Conservation (phyloP, 164 flowering plant genomes). For the Liquidambar formosana region DNA sequence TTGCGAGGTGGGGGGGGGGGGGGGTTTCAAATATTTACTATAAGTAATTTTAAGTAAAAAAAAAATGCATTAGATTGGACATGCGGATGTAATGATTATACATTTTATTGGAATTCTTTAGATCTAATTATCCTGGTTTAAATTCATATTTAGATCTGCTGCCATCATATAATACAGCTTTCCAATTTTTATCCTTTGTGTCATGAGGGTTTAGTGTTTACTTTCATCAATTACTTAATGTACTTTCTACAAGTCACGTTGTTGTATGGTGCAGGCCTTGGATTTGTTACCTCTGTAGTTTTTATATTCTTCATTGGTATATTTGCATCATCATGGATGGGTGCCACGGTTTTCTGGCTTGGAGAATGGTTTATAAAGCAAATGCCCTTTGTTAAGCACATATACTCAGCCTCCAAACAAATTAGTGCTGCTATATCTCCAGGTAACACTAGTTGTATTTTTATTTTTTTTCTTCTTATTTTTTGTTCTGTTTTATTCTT, state of each 20-base stretch:
- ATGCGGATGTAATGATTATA: no score
- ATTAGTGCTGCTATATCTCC: slow-evolving; percentile 64
- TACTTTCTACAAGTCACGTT: not conserved
- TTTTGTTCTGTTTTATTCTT: no score
- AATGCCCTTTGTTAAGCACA: slow-evolving; percentile 56
- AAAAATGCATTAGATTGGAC: no score
- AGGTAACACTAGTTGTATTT: slow-evolving; percentile 22
- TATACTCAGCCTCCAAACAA: slow-evolving; percentile 59
- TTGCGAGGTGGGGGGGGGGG: no score
- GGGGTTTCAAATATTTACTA: no score
- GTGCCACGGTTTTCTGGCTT: slow-evolving; percentile 48
- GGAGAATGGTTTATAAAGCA: slow-evolving; percentile 62
- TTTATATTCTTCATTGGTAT: slow-evolving; percentile 51
- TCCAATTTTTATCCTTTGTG: no score
- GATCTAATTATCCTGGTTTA: no score
- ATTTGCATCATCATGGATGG: slow-evolving; percentile 64
- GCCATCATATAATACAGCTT: no score
- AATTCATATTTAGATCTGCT: no score
- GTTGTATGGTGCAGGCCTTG: slow-evolving; percentile 40
- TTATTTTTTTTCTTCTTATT: no score
- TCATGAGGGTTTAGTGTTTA: not conserved
- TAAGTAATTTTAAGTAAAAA: no score
- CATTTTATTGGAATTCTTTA: no score
- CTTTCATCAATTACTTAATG: not conserved
- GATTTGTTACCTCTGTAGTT: slow-evolving; percentile 44